Base-by-base conservation (phyloP, 2,329 filamentous ascomycete genomes). In the Cercospora sp. region DNA sequence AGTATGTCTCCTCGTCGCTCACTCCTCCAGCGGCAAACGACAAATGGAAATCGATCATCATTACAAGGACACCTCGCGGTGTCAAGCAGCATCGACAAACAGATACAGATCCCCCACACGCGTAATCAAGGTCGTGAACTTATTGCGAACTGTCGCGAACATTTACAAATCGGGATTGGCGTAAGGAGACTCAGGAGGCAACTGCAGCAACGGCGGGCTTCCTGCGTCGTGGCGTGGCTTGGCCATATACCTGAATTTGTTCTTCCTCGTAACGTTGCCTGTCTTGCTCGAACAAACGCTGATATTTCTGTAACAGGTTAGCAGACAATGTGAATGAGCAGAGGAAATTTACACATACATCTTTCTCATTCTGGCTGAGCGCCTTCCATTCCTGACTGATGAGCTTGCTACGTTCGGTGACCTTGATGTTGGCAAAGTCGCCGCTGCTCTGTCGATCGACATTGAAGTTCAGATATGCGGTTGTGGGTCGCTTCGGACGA, bases 341-440 rank as follows among this genome's bases (percentile, higher is more conserved):
- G 13, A 9, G 45, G 16, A 13, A 7, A 2, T 28, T 53, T 13
- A 12, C 18, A 45, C 62, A 16, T 57, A 85, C 84, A 80, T 85
- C 78, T 74, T 83, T 85, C 73, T 86, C 81, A n/a, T 70, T 74
- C 9, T 76, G 77, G 63, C 76, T 77, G 58, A 88, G 74, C 2
- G 74, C 79, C 65, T 81, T 83, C 82, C 81, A 88, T 73, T 88
- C 86, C 31, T 76, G 70, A 0, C 61, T 67, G 18, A 85, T 75
- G 45, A 85, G 74, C 70, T 77, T 82, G 6, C 73, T 6, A 1
- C 77, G 72, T 2, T 89, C 85, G 0, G 3, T 1, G 0, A 79
- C 0, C 0, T 63, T 7, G 66, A 88, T 81, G 58, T 82, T 78
- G 66, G 81, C 82, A 65, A 87, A 81, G 62, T 89, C 88, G 20